A percentile compares a stretch with the other conserved stretches of the same genome.
These are phyloP conservation scores for Boletus patriciae DNA, from an alignment of 768 basidiomycete species.

Conservation along the genomic window DNA sequence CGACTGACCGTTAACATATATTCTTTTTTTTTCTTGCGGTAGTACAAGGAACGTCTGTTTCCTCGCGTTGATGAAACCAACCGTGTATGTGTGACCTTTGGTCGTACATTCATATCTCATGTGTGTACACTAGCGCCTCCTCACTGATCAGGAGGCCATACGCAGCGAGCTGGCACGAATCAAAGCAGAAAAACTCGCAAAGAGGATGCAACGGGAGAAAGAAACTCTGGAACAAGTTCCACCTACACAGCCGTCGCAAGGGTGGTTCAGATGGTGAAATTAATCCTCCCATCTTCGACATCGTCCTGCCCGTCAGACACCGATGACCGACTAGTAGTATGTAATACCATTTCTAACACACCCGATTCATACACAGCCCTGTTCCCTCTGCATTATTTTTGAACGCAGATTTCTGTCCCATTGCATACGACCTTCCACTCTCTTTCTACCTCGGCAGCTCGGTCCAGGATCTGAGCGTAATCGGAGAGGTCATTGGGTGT, in stretches of 20 bases:
- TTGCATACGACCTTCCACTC: slow-evolving; percentile 34
- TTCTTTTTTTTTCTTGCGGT: neutral
- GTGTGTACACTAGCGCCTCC: slow-evolving; percentile 47
- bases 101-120: slow-evolving; percentile 9
- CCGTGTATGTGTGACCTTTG: slow-evolving; percentile 39
- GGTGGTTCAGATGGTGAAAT: slow-evolving; percentile 31
- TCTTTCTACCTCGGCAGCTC: slow-evolving; percentile 30
- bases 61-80: slow-evolving; percentile 58
- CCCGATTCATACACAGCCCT: neutral
- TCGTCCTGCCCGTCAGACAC: neutral
- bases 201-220: slow-evolving; percentile 44
- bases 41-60: slow-evolving; percentile 77
- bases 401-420: slow-evolving; percentile 24
- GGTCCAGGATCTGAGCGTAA: slow-evolving; percentile 44
- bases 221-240: slow-evolving; percentile 28
- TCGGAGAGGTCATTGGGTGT: slow-evolving; percentile 52
- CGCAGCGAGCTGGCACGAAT: slow-evolving; percentile 72
- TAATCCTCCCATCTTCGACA: neutral
- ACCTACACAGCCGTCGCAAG: slow-evolving; percentile 21
- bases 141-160: slow-evolving; percentile 63
- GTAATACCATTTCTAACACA: slow-evolving; percentile 19
- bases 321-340: neutral
- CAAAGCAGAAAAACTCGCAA: slow-evolving; percentile 56
- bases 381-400: slow-evolving; percentile 10
- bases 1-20: neutral